Evolutionary conservation across 768 basidiomycete genomes (phyloP).

Genomic region (Tulasnella sp.): DNA sequence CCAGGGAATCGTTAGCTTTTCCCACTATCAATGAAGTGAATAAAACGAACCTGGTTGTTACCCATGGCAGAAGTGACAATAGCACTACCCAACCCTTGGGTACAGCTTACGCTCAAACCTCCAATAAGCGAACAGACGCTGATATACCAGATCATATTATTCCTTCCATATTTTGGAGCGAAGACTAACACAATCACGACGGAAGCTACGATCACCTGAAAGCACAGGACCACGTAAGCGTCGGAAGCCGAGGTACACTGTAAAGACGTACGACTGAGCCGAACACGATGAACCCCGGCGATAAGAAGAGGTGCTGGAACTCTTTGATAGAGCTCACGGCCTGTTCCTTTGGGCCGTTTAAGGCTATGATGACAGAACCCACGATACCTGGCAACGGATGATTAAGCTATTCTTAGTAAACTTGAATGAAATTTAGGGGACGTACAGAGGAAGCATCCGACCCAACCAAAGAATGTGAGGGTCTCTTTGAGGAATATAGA

Average conservation of each 20-base stretch:
- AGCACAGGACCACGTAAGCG: constrained; percentile 29
- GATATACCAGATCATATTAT: constrained; percentile 93
- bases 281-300: constrained; percentile 65
- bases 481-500: constrained; percentile 88
- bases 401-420: not conserved
- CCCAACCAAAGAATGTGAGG: constrained; percentile 92
- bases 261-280: constrained; percentile 20
- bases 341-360: constrained; percentile 70
- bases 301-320: constrained; percentile 69
- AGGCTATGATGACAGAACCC: constrained; percentile 77
- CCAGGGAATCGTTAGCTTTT: not conserved
- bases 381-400: constrained; percentile 24
- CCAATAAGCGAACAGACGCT: constrained; percentile 93
- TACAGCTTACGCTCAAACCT: constrained; percentile 86
- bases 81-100: constrained; percentile 69
- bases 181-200: constrained; percentile 70
- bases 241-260: not conserved
- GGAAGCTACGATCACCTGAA: constrained; percentile 50
- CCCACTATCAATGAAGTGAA: not conserved
- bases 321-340: constrained; percentile 53
- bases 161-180: constrained; percentile 77
- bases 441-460: constrained; percentile 72
- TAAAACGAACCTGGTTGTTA: constrained; percentile 49
- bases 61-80: constrained; percentile 71
- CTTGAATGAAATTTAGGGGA: too few species aligned